These are phyloP conservation scores for Colletotrichum sp. DNA, from an alignment of 2,329 filamentous ascomycete genomes.

Conservation along the genomic window DNA sequence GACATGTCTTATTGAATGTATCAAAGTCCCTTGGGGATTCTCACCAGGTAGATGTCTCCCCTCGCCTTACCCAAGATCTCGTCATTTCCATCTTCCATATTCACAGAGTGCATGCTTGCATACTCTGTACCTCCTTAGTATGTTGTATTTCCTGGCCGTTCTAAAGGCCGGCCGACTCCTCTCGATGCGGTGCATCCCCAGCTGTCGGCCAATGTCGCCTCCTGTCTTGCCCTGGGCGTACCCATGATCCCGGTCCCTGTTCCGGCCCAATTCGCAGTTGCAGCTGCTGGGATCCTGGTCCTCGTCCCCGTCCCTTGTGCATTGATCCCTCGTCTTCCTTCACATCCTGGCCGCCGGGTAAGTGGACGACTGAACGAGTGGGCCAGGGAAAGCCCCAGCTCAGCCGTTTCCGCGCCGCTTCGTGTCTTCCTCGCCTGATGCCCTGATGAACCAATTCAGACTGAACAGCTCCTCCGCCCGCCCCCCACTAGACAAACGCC, in stretches of 20 bases:
- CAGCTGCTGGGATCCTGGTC: background rate
- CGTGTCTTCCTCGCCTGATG: background rate
- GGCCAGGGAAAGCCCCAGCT: background rate
- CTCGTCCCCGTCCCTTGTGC: background rate
- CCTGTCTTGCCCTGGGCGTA: slow-evolving; percentile 6
- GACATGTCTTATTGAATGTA: background rate
- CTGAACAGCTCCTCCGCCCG: background rate
- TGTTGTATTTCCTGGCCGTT: background rate
- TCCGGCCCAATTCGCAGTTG: background rate
- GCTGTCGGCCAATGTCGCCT: slow-evolving; percentile 5
- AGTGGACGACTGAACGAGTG: background rate
- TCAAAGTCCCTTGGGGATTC: background rate
- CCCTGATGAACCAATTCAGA: background rate
- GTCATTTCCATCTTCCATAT: background rate
- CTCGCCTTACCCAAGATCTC: background rate
- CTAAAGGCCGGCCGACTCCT: background rate
- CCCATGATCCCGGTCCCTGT: slow-evolving; percentile 17
- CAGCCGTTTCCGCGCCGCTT: slow-evolving; percentile 15
- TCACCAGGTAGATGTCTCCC: background rate
- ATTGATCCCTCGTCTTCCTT: background rate
- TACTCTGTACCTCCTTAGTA: background rate
- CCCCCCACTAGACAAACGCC: background rate
- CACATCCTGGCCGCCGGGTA: background rate
- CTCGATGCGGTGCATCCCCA: background rate
- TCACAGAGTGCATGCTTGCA: background rate